Percentiles rank a stretch among this genome's conserved stretches.
phyloP scores from a whole-genome alignment of 345 rosid species.

The Excoecaria cochinchinensis region DNA sequence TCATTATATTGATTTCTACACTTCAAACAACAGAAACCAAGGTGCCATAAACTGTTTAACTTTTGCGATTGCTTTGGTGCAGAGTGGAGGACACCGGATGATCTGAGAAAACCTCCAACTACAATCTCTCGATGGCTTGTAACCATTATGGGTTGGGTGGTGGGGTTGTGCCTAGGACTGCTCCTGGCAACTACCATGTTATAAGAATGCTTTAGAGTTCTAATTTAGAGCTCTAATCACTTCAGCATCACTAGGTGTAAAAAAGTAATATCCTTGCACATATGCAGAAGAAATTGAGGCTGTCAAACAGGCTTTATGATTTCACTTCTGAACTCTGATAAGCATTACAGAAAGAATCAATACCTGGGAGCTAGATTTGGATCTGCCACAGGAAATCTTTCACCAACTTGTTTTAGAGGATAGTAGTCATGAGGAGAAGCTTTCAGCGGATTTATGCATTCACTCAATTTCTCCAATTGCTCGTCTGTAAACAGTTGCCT shows the following conservation, averaged over 20 bases:
- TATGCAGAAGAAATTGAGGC: not conserved
- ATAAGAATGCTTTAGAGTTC: too few relatives aligned
- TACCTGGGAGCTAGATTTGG: slow-evolving; percentile 82
- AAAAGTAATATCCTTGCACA: not conserved
- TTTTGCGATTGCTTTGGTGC: too few relatives aligned
- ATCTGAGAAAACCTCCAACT: too few relatives aligned
- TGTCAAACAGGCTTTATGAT: not conserved
- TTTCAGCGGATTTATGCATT: slow-evolving; percentile 57
- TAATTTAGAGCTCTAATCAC: not conserved
- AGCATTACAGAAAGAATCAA: not conserved
- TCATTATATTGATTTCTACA: too few relatives aligned
- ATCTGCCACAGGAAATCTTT: slow-evolving; percentile 89
- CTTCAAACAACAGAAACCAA: too few relatives aligned
- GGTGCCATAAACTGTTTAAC: too few relatives aligned
- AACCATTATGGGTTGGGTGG: too few relatives aligned
- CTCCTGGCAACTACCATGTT: too few relatives aligned
- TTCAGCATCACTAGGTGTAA: not conserved
- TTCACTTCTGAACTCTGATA: not conserved
- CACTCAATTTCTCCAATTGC: slow-evolving; percentile 63
- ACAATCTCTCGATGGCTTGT: too few relatives aligned
- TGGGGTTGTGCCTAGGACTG: too few relatives aligned
- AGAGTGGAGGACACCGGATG: too few relatives aligned
- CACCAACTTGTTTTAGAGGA: slow-evolving; percentile 68
- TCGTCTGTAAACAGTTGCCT: slow-evolving; percentile 73
- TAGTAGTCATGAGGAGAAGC: slow-evolving; percentile 79